These are phyloP conservation scores for Heritiera littoralis DNA, from an alignment of 345 rosid genomes.

Conservation along the genomic window DNA sequence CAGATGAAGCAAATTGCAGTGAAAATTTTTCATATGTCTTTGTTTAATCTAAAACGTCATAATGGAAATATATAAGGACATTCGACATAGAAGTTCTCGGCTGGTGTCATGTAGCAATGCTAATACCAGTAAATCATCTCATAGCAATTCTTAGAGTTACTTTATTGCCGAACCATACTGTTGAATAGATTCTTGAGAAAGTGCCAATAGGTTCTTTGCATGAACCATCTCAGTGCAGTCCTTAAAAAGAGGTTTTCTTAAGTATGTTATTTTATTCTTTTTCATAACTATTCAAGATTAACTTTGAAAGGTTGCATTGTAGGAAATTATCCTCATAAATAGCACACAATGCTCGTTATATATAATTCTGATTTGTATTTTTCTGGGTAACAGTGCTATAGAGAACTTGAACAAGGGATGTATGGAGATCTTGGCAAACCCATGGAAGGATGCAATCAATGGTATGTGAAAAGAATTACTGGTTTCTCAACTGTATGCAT, in stretches of 20 bases:
- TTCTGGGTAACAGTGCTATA: conserved; percentile 52
- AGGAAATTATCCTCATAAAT: not conserved
- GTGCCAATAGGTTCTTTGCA: not conserved
- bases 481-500: not conserved
- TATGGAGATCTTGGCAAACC: conserved; percentile 68
- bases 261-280: not conserved
- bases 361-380: not conserved
- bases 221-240: not conserved
- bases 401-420: conserved; percentile 61
- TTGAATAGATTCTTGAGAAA: not conserved
- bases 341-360: not conserved
- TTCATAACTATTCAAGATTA: not conserved
- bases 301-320: not conserved
- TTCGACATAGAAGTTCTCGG: not conserved
- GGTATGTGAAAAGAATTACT: conserved; percentile 41
- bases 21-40: not conserved
- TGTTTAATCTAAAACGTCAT: not conserved
- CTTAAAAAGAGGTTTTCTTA: not conserved
- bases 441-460: conserved; percentile 84
- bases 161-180: not conserved
- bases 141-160: no score
- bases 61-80: not conserved
- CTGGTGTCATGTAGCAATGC: not conserved
- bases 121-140: not conserved
- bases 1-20: not conserved